Conservation (phyloP, 2,329 filamentous ascomycete genomes). For the Pyrenochaeta sp. region DNA sequence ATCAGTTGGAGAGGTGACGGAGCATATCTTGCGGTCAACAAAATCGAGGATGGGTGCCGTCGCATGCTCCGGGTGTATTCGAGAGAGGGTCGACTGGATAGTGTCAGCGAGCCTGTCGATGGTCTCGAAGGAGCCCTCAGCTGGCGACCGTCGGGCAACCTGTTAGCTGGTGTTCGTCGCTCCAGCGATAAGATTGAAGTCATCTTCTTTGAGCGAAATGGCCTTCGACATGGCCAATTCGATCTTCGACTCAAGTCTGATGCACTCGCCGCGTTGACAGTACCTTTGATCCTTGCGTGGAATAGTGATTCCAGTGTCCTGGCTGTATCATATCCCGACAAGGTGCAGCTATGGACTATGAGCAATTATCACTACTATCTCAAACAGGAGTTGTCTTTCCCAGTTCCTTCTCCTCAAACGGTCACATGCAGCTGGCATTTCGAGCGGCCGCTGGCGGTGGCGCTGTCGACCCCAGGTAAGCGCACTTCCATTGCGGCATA, state of each 20-base stretch:
- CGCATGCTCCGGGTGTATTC: conserved; percentile 90
- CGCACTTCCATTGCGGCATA: background rate
- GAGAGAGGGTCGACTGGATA: conserved; percentile 88
- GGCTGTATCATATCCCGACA: conserved; percentile 77
- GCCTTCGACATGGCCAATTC: conserved; percentile 95
- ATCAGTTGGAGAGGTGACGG: conserved; percentile 97
- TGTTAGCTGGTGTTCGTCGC: conserved; percentile 86
- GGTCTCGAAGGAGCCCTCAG: conserved; percentile 85
- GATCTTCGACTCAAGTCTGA: conserved; percentile 73
- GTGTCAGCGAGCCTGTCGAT: conserved; percentile 94
- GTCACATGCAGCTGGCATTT: conserved; percentile 73
- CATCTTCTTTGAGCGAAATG: conserved; percentile 96
- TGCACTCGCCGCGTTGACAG: conserved; percentile 63
- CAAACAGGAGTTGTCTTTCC: conserved; percentile 78
- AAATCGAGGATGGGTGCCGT: conserved; percentile 72
- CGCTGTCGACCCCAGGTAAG: conserved; percentile 55
- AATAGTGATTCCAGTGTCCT: conserved; percentile 92
- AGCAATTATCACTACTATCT: conserved; percentile 98
- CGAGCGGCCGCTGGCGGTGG: conserved; percentile 78
- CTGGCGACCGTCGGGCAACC: conserved; percentile 90
- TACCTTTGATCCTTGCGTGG: conserved; percentile 77
- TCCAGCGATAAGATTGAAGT: conserved; percentile 76
- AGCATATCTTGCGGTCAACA: conserved; percentile 86
- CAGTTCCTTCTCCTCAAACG: conserved; percentile 22
- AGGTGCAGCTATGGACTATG: conserved; percentile 94